These are phyloP conservation scores for Alternaria gansuensis DNA, from an alignment of 2,329 filamentous ascomycete species.

Conservation along the genomic window DNA sequence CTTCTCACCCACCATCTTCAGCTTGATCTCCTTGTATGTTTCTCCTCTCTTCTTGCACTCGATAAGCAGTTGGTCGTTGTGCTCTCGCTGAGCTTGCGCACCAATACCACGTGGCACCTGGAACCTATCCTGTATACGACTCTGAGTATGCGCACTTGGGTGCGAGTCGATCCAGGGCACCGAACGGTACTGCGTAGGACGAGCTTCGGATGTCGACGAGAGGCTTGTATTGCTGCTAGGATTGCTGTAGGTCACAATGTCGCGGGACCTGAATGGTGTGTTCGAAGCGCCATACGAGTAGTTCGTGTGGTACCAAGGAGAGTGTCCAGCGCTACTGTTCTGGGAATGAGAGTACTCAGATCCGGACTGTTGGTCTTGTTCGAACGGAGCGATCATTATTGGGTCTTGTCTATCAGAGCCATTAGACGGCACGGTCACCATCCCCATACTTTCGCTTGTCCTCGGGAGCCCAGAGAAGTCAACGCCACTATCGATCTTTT, in stretches of 20 bases:
- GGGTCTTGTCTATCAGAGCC: not conserved
- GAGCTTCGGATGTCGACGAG: not conserved
- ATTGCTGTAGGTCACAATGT: not conserved
- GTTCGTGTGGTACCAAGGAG: conserved; percentile 20
- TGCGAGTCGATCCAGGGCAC: not conserved
- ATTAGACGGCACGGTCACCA: not conserved
- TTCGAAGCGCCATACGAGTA: not conserved
- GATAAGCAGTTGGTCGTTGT: conserved; percentile 57
- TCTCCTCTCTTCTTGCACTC: conserved; percentile 64
- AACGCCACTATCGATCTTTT: not conserved
- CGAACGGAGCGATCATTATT: not conserved
- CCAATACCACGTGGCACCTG: conserved; percentile 7
- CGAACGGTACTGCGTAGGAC: not conserved
- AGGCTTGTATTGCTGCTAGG: not conserved
- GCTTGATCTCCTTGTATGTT: conserved; percentile 72
- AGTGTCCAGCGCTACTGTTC: conserved; percentile 11
- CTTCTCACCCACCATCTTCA: conserved; percentile 62
- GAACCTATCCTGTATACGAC: conserved; percentile 7
- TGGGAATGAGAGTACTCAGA: conserved; percentile 25
- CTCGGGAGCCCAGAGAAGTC: conserved; percentile 6
- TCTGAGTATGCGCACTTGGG: not conserved
- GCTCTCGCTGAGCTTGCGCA: conserved; percentile 24
- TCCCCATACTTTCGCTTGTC: not conserved
- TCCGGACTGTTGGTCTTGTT: not conserved
- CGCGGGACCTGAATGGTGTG: not conserved